Evolutionary conservation across 2,329 filamentous ascomycete genomes (phyloP).

Genomic region (Exophiala oligosperma): DNA sequence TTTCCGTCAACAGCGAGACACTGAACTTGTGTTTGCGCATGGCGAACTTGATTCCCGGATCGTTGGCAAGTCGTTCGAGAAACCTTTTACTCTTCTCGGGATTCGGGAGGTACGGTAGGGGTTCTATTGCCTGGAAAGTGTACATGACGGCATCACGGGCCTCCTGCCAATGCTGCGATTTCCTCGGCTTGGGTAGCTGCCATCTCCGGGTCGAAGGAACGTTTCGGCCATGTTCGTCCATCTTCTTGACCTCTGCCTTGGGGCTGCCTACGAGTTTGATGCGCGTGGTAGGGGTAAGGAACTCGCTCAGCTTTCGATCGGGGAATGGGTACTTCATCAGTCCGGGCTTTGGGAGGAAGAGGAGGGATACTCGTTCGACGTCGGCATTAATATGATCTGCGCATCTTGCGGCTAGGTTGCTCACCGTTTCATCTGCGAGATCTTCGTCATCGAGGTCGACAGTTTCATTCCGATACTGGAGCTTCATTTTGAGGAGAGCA

Average conservation of each 20-base stretch:
- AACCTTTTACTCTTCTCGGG: constrained; percentile 70
- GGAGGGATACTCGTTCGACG: constrained; percentile 44
- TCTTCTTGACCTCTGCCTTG: constrained; percentile 41
- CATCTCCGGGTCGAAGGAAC: constrained; percentile 33
- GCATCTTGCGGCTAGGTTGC: constrained; percentile 41
- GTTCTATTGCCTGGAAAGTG: constrained; percentile 76
- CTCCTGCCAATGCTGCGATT: constrained; percentile 32
- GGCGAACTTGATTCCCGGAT: constrained; percentile 78
- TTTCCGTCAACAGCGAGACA: constrained; percentile 86
- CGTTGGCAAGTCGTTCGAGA: constrained; percentile 72
- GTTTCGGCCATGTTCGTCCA: constrained; percentile 40
- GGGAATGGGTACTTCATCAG: constrained; percentile 47
- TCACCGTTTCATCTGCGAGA: constrained; percentile 51
- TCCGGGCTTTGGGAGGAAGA: constrained; percentile 49
- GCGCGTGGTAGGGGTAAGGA: constrained; percentile 44
- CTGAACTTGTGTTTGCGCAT: constrained; percentile 85
- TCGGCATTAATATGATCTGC: constrained; percentile 40
- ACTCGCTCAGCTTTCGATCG: constrained; percentile 34
- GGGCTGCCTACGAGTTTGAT: constrained; percentile 49
- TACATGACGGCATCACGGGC: constrained; percentile 64
- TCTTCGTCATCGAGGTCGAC: constrained; percentile 52
- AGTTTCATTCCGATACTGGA: constrained; percentile 57
- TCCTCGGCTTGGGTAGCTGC: constrained; percentile 23
- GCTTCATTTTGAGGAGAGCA: constrained; percentile 37
- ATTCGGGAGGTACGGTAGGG: constrained; percentile 74